These are phyloP conservation scores for Citrus glauca DNA, from an alignment of 345 rosid genomes.

Conservation along the genomic window DNA sequence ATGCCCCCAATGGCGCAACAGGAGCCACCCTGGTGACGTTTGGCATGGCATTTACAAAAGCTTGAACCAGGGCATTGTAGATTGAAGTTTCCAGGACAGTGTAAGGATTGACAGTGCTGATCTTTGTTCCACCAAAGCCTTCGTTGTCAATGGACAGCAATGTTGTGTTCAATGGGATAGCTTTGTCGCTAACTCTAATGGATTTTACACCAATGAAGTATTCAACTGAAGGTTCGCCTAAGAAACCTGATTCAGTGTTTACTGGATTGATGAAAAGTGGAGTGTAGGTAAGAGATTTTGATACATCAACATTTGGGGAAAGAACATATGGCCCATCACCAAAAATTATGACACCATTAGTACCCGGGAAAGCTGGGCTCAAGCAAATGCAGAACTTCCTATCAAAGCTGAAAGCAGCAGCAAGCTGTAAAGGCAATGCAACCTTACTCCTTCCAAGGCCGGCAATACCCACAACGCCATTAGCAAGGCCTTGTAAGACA, in stretches of 20 bases:
- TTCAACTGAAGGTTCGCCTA: slow-evolving; percentile 19
- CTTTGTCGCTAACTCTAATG: slow-evolving; percentile 17
- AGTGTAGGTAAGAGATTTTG: slow-evolving; percentile 23
- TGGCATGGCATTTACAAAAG: slow-evolving; percentile 9
- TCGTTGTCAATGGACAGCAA: slow-evolving; percentile 21
- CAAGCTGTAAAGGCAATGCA: slow-evolving; percentile 14
- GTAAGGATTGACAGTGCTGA: slow-evolving; percentile 25
- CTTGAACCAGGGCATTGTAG: slow-evolving; percentile 17
- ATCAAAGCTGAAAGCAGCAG: slow-evolving; percentile 18
- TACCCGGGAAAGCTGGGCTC: slow-evolving; percentile 4
- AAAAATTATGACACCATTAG: slow-evolving; percentile 23
- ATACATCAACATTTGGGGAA: slow-evolving; percentile 23
- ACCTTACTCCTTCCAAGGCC: slow-evolving; percentile 16
- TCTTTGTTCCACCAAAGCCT: slow-evolving; percentile 32
- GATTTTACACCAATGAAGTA: slow-evolving; percentile 29
- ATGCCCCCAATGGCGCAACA: slow-evolving; percentile 14
- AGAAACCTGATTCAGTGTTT: slow-evolving; percentile 7
- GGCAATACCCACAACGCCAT: slow-evolving; percentile 16
- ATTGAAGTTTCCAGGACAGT: slow-evolving; percentile 25
- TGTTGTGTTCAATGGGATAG: slow-evolving; percentile 19
- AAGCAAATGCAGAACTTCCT: slow-evolving; percentile 29
- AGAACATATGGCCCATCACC: slow-evolving; percentile 29
- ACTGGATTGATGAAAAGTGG: slow-evolving; percentile 29
- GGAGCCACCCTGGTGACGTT: neutral
- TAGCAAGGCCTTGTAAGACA: slow-evolving; percentile 21